Conservation (phyloP, 768 basidiomycete species). For the Epithele typhae region DNA sequence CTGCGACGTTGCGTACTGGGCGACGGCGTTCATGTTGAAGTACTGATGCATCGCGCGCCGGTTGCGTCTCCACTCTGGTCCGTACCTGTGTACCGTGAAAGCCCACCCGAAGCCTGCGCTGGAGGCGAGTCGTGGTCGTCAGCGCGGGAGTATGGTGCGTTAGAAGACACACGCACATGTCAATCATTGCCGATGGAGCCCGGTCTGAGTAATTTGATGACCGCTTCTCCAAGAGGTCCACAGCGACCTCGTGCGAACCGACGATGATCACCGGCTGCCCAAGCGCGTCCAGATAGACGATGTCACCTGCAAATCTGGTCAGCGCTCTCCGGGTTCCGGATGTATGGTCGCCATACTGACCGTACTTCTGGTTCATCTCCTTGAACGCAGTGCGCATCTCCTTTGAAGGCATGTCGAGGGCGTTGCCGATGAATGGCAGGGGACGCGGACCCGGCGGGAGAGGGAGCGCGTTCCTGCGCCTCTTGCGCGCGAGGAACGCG, state of each 20-base stretch:
- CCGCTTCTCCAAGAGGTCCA: conserved; percentile 31
- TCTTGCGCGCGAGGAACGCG: no score
- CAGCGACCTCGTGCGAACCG: neutral
- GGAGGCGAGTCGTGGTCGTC: no score
- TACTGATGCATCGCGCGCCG: no score
- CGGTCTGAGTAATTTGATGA: conserved; percentile 28
- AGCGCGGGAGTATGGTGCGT: no score
- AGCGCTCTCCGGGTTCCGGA: neutral
- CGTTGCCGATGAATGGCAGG: neutral
- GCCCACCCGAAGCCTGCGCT: no score
- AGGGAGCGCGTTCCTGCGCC: neutral
- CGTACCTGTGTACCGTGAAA: no score
- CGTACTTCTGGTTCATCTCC: neutral
- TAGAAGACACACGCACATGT: neutral
- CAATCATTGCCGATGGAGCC: neutral
- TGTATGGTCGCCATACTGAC: neutral
- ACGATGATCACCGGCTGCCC: conserved; percentile 1
- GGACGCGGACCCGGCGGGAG: neutral
- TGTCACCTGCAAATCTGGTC: conserved; percentile 38
- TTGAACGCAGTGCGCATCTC: neutral
- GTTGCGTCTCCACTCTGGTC: no score
- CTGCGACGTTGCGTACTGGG: no score
- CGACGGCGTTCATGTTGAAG: no score
- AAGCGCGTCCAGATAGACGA: conserved; percentile 38
- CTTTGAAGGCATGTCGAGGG: neutral